Percentiles rank a stretch among this genome's conserved stretches.
Evolutionary conservation across 495 filamentous ascomycete genomes (phyloP).

Genomic region (Tuber microsphaerosporum): DNA sequence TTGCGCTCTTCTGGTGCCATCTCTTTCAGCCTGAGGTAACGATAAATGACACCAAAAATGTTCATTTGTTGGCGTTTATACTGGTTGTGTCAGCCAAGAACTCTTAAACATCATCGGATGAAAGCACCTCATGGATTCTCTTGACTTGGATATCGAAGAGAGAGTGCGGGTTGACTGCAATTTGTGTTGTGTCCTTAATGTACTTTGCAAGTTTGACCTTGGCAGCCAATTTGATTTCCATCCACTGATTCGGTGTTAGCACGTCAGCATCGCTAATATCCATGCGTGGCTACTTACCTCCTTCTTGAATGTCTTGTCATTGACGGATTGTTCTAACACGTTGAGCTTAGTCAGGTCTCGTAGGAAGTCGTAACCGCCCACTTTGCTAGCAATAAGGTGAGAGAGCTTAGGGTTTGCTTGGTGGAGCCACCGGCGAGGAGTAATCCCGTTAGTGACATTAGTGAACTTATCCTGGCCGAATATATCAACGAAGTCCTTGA

Average conservation of each 20-base stretch:
- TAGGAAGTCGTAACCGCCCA: slow-evolving; percentile 72
- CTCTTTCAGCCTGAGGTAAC: slow-evolving; percentile 80
- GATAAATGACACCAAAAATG: slow-evolving; percentile 95
- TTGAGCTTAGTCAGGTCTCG: slow-evolving; percentile 80
- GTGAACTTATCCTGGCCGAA: slow-evolving; percentile 96
- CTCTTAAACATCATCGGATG: not conserved
- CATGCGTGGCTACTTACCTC: slow-evolving; percentile 82
- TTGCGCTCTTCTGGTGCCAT: slow-evolving; percentile 78
- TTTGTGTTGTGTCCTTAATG: slow-evolving; percentile 71
- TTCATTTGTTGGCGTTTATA: slow-evolving; percentile 99
- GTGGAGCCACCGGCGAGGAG: slow-evolving; percentile 89
- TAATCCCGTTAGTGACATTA: slow-evolving; percentile 97
- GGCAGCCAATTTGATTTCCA: slow-evolving; percentile 49
- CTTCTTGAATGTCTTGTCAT: slow-evolving; percentile 82
- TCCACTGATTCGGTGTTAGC: slow-evolving; percentile 36
- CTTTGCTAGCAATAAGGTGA: slow-evolving; percentile 82
- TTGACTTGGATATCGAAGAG: slow-evolving; percentile 98
- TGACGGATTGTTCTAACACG: slow-evolving; percentile 67
- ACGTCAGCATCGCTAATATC: slow-evolving; percentile 44
- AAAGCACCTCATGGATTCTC: slow-evolving; percentile 73
- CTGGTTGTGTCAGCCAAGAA: slow-evolving; percentile 22
- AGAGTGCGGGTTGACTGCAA: slow-evolving; percentile 75
- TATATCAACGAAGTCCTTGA: slow-evolving; percentile 93
- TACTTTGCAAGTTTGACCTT: slow-evolving; percentile 79
- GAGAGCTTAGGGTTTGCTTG: slow-evolving; percentile 93